Evolutionary conservation across 768 basidiomycete genomes (phyloP), one percentile per base, ranked within the genome.

Genomic region (Phlegmacium glaucopus): DNA sequence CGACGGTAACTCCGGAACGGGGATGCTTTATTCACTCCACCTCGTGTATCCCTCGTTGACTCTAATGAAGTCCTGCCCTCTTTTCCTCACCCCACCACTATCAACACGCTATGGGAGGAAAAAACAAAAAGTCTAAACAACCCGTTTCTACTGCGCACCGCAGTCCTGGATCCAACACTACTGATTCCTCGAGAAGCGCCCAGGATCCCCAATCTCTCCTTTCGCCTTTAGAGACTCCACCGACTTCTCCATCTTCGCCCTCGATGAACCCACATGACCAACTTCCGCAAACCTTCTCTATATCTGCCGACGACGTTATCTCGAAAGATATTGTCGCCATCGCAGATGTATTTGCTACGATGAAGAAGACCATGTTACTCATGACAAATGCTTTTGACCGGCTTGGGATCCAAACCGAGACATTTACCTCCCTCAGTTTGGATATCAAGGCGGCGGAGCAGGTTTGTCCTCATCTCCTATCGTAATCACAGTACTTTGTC

Each of bases 401-500:
- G 1, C 62, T 83, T 5, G 74, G 67, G 6, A 60, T 61, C n/a
- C 78, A 81, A 49, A 72, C 73, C 0, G 66, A 69, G 38, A 68
- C 63, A 32, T 63, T 81, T 39, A 69, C 73, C 1, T 61, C 67
- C 8, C 53, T 79, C 26, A 70, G 71, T 13, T 68, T 74, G 4
- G 72, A 75, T 15, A 65, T 76, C 32, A 74, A 76, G 48, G 66
- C 71, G 1, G 53, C 65, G 4, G 65, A 73, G 32, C 70, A 79
- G 62, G 79, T 77, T 39, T 36, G 69, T 57, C 13, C 6, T 13
- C 17, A n/a, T 30, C n/a, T 36, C 6, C 13, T 13, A 18, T 42
- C 22, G 27, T 39, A 11, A 34, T 39, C 9, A 15, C 15, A 35
- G 8, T 47, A 51, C 25, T 34, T 12, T 49, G 27, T 51, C 43